These are phyloP conservation scores for Apiotrichum veenhuisii DNA, from an alignment of 1,284 basidiomycete species.

Conservation along the genomic window DNA sequence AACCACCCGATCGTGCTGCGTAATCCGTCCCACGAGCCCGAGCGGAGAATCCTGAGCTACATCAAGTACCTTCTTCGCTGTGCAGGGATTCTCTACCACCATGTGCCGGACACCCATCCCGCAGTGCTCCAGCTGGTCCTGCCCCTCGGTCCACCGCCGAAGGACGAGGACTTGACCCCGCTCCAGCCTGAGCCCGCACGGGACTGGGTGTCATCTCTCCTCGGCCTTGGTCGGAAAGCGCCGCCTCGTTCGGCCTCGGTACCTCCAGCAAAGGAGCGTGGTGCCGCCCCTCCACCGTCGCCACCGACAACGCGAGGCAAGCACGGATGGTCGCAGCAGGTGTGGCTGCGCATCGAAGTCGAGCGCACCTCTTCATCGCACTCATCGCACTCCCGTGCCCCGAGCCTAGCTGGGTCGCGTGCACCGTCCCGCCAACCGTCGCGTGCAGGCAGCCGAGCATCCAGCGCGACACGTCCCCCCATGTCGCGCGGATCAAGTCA, in stretches of 20 bases:
- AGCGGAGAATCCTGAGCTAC: conserved; percentile 47
- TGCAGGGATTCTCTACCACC: conserved; percentile 55
- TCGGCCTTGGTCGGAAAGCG: conserved; percentile 14
- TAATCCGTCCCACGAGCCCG: conserved; percentile 45
- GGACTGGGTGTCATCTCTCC: conserved; percentile 19
- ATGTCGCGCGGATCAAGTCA: neutral
- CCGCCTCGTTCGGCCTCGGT: conserved; percentile 24
- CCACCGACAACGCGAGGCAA: conserved; percentile 7
- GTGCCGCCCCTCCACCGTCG: conserved; percentile 7
- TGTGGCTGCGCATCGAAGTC: conserved; percentile 18
- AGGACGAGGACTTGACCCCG: neutral
- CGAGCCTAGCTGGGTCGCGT: neutral
- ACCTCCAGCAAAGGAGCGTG: conserved; percentile 12
- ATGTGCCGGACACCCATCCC: conserved; percentile 24
- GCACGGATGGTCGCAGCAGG: conserved; percentile 18
- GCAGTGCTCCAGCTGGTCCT: conserved; percentile 35
- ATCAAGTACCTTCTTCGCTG: conserved; percentile 55
- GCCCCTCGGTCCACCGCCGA: conserved; percentile 15
- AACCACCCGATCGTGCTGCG: conserved; percentile 33
- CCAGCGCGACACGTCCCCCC: neutral
- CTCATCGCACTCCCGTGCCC: conserved; percentile 1
- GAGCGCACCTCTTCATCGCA: conserved; percentile 2
- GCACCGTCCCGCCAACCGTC: conserved; percentile 5
- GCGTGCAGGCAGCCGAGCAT: conserved; percentile 8
- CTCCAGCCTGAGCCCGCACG: neutral